Evolutionary conservation across 2,329 filamentous ascomycete species (phyloP), one percentile per base, ranked within the genome.

Genomic region (Scortechinia acanthostroma): DNA sequence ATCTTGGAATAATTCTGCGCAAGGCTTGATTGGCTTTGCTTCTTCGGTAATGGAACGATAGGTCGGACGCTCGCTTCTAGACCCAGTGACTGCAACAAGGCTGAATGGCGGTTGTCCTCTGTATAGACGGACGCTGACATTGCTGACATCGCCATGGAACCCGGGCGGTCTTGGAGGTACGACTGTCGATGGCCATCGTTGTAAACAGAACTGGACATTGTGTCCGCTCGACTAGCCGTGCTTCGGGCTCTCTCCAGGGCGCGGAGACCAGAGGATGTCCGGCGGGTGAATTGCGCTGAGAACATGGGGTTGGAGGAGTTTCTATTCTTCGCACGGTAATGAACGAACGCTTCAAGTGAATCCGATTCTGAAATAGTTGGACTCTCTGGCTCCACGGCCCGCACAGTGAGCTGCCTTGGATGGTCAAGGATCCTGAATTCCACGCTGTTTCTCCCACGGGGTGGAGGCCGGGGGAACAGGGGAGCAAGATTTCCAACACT

Each of bases 301-400:
- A 64, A 64, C 40, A 64, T 48, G 2, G 61, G 61, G 42, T 64
- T 64, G 22, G 58, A 52, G 2, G 61, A 63, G 47, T 64, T 64
- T 45, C 61, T 58, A 44, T 55, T 52, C 43, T 61, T 63, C 35
- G 61, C 61, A 3, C 61, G 59, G 37, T 53, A 57, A 47, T 64
- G 60, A 14, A 64, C 59, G 46, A 64, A 64, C 3, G 60, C 61
- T 43, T 64, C 61, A 10, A 64, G 47, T 4, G 60, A 64, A 43
- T 62, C 61, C 1, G 57, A 52, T 43, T 64, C 61, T 4, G 60
- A 62, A 25, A 58, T 51, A 14, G 53, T 57, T 4, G 57, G 52
- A 28, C 52, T 55, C 43, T 57, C 56, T 3, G 51, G 58, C 16
- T 60, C 58, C 6, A 62, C 55, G 1, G 58, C 48, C 25, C 55